A percentile compares a stretch with the other conserved stretches of the same genome.
These are phyloP conservation scores for Gossypium gossypioides DNA, from an alignment of 441 rosid species.

Conservation along the genomic window DNA sequence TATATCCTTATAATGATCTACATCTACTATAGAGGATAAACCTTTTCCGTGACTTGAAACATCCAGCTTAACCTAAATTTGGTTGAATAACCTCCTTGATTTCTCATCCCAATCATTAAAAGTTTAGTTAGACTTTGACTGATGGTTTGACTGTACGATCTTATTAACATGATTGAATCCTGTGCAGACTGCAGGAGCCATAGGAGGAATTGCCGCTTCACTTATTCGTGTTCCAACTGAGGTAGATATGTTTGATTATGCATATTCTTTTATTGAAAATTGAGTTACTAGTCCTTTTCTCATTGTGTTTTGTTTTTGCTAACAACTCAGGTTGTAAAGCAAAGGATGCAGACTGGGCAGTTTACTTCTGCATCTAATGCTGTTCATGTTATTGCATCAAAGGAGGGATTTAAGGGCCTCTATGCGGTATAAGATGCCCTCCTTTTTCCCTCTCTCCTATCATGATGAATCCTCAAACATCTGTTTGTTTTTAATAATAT, in stretches of 20 bases:
- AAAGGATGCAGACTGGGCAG: constrained; percentile 87
- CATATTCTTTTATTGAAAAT: constrained; percentile 4
- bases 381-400: constrained; percentile 57
- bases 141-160: neutral
- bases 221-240: constrained; percentile 92
- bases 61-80: neutral
- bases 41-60: constrained; percentile 5
- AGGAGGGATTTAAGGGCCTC: constrained; percentile 78
- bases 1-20: neutral
- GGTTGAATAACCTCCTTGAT: constrained; percentile 4
- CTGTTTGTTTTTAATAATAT: neutral
- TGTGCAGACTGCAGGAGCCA: constrained; percentile 84
- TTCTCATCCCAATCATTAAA: neutral
- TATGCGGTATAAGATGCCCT: constrained; percentile 54
- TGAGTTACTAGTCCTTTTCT: neutral
- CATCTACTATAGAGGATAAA: constrained; percentile 3
- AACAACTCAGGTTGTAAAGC: constrained; percentile 71
- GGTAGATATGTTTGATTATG: constrained; percentile 30
- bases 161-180: constrained; percentile 18
- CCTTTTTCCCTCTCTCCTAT: neutral
- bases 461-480: neutral
- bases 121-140: constrained; percentile 3
- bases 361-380: constrained; percentile 69
- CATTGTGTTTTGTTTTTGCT: constrained; percentile 6
- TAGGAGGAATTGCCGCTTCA: constrained; percentile 95